Percentiles rank a stretch among this genome's conserved stretches.
phyloP scores from a whole-genome alignment of 345 rosid genomes.

The Rubroshorea leprosula region DNA sequence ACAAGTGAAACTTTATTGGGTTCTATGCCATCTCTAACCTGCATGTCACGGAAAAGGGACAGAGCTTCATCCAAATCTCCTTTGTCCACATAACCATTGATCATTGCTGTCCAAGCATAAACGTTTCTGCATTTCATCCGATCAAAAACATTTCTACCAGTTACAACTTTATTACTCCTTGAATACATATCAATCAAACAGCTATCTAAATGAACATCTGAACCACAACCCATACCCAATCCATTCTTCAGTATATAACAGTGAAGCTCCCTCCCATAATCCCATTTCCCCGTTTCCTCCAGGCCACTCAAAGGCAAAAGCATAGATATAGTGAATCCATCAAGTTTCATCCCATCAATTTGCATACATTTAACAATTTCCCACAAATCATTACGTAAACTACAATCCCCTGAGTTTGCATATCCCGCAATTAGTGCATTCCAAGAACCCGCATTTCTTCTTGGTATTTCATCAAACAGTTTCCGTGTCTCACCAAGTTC shows the following conservation, averaged over 20 bases:
- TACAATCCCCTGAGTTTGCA: constrained; percentile 17
- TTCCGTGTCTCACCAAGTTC: constrained; percentile 22
- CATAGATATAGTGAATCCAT: constrained; percentile 51
- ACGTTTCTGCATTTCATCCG: constrained; percentile 39
- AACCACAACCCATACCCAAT: constrained; percentile 22
- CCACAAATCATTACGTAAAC: constrained; percentile 18
- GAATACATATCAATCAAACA: constrained; percentile 67
- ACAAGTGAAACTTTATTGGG: constrained; percentile 55
- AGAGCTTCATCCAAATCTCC: constrained; percentile 43
- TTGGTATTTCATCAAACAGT: constrained; percentile 51
- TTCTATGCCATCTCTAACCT: constrained; percentile 30
- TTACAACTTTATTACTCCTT: constrained; percentile 22
- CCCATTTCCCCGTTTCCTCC: constrained; percentile 14
- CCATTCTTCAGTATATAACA: constrained; percentile 40
- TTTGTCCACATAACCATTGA: constrained; percentile 45
- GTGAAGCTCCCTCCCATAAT: constrained; percentile 58
- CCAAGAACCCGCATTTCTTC: constrained; percentile 42
- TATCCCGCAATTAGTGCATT: constrained; percentile 35
- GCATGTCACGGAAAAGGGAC: constrained; percentile 52
- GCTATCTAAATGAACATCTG: constrained; percentile 44
- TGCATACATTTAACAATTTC: constrained; percentile 30
- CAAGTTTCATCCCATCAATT: constrained; percentile 39
- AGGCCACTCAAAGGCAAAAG: constrained; percentile 39
- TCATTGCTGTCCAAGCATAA: constrained; percentile 62
- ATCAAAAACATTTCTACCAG: constrained; percentile 37